These are phyloP conservation scores for Puccinia coronata DNA, from an alignment of 1,284 basidiomycete genomes.

Conservation along the genomic window DNA sequence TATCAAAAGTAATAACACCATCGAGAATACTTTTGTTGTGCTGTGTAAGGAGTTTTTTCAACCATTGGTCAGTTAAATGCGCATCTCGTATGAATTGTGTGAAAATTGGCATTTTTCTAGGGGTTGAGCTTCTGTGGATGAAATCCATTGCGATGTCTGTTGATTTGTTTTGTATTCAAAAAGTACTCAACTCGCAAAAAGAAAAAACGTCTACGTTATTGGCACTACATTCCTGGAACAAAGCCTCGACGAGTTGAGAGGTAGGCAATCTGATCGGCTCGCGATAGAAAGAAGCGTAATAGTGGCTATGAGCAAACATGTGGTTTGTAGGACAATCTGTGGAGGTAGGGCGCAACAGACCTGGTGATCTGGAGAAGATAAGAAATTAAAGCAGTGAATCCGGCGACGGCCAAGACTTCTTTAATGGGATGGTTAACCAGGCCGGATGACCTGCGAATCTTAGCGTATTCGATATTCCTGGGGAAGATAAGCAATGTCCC, in stretches of 20 bases:
- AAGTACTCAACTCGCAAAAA: conserved; percentile 50
- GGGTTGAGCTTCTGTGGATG: not conserved
- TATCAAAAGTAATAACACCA: conserved; percentile 61
- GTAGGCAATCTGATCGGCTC: conserved; percentile 65
- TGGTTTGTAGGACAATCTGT: not conserved
- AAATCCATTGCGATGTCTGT: too few species aligned
- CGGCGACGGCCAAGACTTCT: conserved; percentile 68
- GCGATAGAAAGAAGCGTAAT: not conserved
- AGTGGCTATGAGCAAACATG: not conserved
- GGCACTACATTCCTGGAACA: conserved; percentile 68
- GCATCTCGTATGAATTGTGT: not conserved
- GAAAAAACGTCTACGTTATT: conserved; percentile 26
- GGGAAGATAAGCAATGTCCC: not conserved
- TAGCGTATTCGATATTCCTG: conserved; percentile 66
- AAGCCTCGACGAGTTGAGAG: conserved; percentile 70
- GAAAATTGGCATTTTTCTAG: not conserved
- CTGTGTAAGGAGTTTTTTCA: not conserved
- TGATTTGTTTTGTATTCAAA: not conserved
- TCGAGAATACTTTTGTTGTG: conserved; percentile 50
- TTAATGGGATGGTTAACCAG: conserved; percentile 68
- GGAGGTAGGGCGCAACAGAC: conserved; percentile 55
- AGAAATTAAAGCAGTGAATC: conserved; percentile 69
- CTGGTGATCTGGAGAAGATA: conserved; percentile 67
- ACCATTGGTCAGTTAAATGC: not conserved
- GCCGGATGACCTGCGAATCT: conserved; percentile 66